phyloP scores from a whole-genome alignment of 176 grass and related monocot species.

The Cymbopogon citratus region DNA sequence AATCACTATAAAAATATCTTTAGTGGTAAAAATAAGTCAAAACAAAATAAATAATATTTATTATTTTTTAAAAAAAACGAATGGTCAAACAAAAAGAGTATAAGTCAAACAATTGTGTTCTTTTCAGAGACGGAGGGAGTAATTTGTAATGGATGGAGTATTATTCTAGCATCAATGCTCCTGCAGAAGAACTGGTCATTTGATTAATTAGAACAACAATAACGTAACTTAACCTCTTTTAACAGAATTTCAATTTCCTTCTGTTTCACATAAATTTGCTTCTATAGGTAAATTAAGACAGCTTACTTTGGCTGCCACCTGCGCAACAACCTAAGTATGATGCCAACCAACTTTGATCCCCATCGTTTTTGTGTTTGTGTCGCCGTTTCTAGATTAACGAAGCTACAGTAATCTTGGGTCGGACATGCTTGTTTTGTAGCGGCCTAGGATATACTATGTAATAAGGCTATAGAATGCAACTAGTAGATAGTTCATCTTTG shows the following conservation, averaged over 20 bases:
- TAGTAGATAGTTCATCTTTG: background rate
- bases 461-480: background rate
- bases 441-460: background rate
- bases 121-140: no score
- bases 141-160: no score
- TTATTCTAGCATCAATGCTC: no score
- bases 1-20: no score
- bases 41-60: no score
- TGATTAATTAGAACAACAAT: background rate
- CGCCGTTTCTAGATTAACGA: background rate
- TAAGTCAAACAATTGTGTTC: no score
- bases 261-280: background rate
- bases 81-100: no score
- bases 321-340: background rate
- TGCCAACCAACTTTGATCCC: background rate
- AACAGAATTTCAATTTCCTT: background rate
- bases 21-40: no score
- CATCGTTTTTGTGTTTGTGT: background rate
- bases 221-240: background rate
- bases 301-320: background rate
- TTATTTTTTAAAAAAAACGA: no score
- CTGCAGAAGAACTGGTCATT: no score
- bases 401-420: background rate
- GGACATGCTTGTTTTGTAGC: background rate
- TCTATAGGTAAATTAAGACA: background rate